A percentile compares a stretch with the other conserved stretches of the same genome.
phyloP scores from a whole-genome alignment of 2,329 filamentous ascomycete species.

The Aspergillus sp. region DNA sequence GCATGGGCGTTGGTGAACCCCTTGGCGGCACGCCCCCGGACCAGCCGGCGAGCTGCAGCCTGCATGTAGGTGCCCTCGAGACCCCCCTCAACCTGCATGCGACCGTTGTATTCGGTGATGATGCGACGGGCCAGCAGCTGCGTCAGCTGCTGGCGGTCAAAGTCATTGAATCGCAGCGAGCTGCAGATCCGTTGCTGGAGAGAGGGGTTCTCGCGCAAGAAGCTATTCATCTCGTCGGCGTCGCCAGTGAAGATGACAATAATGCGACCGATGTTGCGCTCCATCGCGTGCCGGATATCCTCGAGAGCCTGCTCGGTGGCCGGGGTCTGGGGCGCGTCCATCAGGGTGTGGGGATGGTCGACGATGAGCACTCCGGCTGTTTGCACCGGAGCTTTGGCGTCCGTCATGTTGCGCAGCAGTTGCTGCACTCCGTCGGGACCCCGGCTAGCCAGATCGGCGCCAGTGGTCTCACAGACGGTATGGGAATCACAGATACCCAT shows the following conservation, averaged over 20 bases:
- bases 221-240: constrained; percentile 11
- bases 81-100: constrained; percentile 25
- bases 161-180: constrained; percentile 20
- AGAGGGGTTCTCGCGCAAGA: constrained; percentile 16
- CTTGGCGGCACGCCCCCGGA: constrained; percentile 14
- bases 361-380: constrained; percentile 20
- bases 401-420: constrained; percentile 14
- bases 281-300: constrained; percentile 18
- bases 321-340: constrained; percentile 1
- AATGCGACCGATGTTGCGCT: constrained; percentile 15
- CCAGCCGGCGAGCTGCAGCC: constrained; percentile 21
- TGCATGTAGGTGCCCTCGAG: constrained; percentile 23
- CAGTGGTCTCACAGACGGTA: constrained; percentile 16
- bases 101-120: constrained; percentile 16
- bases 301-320: constrained; percentile 14
- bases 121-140: constrained; percentile 17
- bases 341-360: constrained; percentile 16
- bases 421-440: constrained; percentile 13
- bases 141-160: constrained; percentile 17
- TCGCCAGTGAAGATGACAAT: constrained; percentile 21
- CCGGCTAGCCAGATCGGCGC: constrained; percentile 16
- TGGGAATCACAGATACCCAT: constrained; percentile 19
- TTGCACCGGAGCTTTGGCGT: constrained; percentile 7
- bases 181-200: constrained; percentile 20
- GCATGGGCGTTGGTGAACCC: constrained; percentile 21